Conservation (phyloP, 116 monocot species). For the Trichopus zeylanicus region DNA sequence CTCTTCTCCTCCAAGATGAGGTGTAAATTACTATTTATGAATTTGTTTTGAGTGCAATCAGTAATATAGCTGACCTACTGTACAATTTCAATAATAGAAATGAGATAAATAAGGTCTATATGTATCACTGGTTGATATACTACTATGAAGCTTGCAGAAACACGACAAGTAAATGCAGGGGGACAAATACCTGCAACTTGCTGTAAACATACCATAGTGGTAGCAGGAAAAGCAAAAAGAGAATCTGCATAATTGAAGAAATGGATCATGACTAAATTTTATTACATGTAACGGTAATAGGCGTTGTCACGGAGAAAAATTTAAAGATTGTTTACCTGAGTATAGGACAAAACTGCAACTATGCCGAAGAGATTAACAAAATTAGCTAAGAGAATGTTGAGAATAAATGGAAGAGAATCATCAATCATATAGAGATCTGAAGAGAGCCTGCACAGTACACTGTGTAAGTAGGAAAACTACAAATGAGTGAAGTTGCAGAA, state of each 20-base stretch:
- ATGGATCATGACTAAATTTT: not conserved
- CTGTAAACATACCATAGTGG: slow-evolving; percentile 73
- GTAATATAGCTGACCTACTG: no score
- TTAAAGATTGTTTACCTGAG: slow-evolving; percentile 54
- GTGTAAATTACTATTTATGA: no score
- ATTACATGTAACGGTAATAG: not conserved
- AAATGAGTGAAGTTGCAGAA: not conserved
- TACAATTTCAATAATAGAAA: no score
- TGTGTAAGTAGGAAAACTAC: not conserved
- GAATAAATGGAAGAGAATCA: slow-evolving; percentile 99
- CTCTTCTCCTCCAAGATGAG: no score
- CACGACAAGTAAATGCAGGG: not conserved
- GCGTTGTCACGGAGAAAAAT: not conserved
- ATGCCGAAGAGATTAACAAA: slow-evolving; percentile 78
- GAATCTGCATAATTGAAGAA: slow-evolving; percentile 35
- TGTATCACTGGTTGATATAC: no score
- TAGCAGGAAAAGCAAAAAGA: slow-evolving; percentile 71
- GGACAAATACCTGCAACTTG: slow-evolving; percentile 71
- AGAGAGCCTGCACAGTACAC: slow-evolving; percentile 65
- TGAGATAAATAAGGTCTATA: no score
- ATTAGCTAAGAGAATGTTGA: slow-evolving; percentile 91
- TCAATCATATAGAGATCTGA: slow-evolving; percentile 97
- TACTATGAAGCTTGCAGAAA: not conserved
- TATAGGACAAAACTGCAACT: slow-evolving; percentile 65
- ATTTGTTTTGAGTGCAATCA: no score